Evolutionary conservation across 805 yeast species (phyloP), one percentile per base, ranked within the genome.

Genomic region (Candida incommunis): DNA sequence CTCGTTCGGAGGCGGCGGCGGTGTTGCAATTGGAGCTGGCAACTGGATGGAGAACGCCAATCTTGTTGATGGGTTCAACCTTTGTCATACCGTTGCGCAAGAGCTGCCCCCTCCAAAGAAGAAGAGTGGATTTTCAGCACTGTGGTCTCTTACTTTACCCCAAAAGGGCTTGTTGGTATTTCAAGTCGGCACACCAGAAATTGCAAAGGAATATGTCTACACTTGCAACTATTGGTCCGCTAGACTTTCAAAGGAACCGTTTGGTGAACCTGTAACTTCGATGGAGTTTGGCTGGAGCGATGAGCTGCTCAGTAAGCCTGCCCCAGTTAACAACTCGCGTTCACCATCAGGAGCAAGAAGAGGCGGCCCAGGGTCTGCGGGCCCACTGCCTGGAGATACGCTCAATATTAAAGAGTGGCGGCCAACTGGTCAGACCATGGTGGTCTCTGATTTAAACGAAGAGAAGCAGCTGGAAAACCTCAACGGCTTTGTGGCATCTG

Each of bases 151-250:
- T 47, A 68, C 73, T 3, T 68, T 80, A 52, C 82, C 84, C 3
- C 66, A 54, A 35, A 53, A 52, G 3, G 63, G 66, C 2, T 55
- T 64, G 48, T 64, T 82, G 16, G 65, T 76, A 24, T 81, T 82
- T 59, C 78, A 75, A 60, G 77, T 86, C 0, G 80, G 80, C 9
- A 76, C 84, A 13, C 58, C 66, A 22, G 82, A 78, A 51, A 74
- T 75, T 47, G 92, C 95, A 0, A 63, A 65, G 40, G 82, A 77
- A 55, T 84, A 75, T 60, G 76, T 82, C 16, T 74, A 80, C 52
- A 76, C 90, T 3, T 79, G 92, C 62, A 87, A 86, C 60, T 87
- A 83, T 59, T 87, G 96, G 95, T 84, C 94, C 2, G 83, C 90
- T 1, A 73, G 92, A 51, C 72, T 82, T 29, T 80, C 94, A 4